These are phyloP conservation scores for Dothideomycetes sp. DNA, from an alignment of 2,329 filamentous ascomycete species.

Conservation along the genomic window DNA sequence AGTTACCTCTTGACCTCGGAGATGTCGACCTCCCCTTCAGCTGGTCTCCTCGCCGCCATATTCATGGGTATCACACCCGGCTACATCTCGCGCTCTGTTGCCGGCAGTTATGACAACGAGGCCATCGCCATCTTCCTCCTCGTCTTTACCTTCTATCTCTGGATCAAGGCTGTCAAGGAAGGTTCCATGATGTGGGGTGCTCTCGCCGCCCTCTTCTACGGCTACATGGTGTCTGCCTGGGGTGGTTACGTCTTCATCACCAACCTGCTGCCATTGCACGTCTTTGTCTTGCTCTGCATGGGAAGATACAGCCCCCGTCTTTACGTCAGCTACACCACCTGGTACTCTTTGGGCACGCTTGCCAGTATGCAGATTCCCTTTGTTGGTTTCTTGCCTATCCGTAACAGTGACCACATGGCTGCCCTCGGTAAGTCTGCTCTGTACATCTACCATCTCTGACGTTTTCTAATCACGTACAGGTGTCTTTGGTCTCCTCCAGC, in stretches of 20 bases:
- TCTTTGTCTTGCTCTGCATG: slow-evolving; percentile 92
- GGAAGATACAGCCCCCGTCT: slow-evolving; percentile 87
- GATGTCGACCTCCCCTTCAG: slow-evolving; percentile 91
- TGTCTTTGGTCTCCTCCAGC: slow-evolving; percentile 85
- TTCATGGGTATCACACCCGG: slow-evolving; percentile 98
- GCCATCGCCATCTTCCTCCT: slow-evolving; percentile 98
- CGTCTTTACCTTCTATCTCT: slow-evolving; percentile 96
- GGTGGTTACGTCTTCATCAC: slow-evolving; percentile 99
- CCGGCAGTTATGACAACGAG: slow-evolving; percentile 98
- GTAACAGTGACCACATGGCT: slow-evolving; percentile 97
- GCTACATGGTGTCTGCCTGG: slow-evolving; percentile 99
- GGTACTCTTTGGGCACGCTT: slow-evolving; percentile 92
- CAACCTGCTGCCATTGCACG: slow-evolving; percentile 87
- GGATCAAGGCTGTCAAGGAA: slow-evolving; percentile 97
- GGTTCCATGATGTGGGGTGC: slow-evolving; percentile 96
- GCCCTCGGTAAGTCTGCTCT: slow-evolving; percentile 53
- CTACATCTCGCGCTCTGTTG: slow-evolving; percentile 95
- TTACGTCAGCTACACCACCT: slow-evolving; percentile 95
- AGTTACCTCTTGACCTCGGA: slow-evolving; percentile 94
- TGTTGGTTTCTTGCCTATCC: slow-evolving; percentile 91
- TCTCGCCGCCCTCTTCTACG: slow-evolving; percentile 90
- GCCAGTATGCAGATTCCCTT: slow-evolving; percentile 99
- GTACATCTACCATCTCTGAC: slow-evolving; percentile 33
- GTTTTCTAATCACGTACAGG: neutral
- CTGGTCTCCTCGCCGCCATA: slow-evolving; percentile 81